phyloP scores from a whole-genome alignment of 2,329 filamentous ascomycete genomes.

The Microascus cirrosus region DNA sequence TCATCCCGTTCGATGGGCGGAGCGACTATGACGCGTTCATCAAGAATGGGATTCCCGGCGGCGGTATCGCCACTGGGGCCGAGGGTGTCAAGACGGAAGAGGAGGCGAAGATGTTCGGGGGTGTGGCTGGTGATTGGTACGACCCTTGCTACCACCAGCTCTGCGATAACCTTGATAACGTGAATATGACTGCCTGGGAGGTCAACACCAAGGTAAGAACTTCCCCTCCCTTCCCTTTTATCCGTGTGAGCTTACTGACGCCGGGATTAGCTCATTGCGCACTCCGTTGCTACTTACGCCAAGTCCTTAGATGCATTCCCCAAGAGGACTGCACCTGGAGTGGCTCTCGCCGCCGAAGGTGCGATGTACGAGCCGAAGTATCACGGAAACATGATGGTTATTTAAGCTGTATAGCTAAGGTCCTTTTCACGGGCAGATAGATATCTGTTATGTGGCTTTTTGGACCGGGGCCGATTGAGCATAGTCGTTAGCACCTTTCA shows the following conservation, averaged over 20 bases:
- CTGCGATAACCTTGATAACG: slow-evolving; percentile 46
- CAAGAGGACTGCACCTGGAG: slow-evolving; percentile 27
- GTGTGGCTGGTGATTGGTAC: slow-evolving; percentile 48
- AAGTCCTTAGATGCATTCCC: slow-evolving; percentile 56
- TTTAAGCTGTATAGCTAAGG: slow-evolving; percentile 21
- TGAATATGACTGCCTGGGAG: slow-evolving; percentile 50
- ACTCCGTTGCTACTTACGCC: slow-evolving; percentile 62
- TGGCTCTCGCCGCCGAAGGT: slow-evolving; percentile 11
- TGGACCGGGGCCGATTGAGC: not conserved
- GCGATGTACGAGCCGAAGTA: slow-evolving; percentile 30
- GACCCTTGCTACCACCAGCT: slow-evolving; percentile 52
- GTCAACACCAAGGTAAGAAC: slow-evolving; percentile 44
- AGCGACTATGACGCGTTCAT: slow-evolving; percentile 76
- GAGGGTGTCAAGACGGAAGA: slow-evolving; percentile 63
- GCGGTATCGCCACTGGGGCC: slow-evolving; percentile 68
- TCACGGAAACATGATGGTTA: slow-evolving; percentile 34
- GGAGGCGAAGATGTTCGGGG: slow-evolving; percentile 59
- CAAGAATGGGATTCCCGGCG: slow-evolving; percentile 58
- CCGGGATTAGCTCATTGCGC: slow-evolving; percentile 49
- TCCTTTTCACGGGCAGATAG: not conserved
- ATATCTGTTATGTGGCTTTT: not conserved
- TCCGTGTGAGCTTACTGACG: not conserved
- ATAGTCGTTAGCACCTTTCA: not conserved
- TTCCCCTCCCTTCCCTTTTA: not conserved
- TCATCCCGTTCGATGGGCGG: slow-evolving; percentile 66